Conservation (phyloP, 306 rosid species). For the Sechiopsis laciniata region DNA sequence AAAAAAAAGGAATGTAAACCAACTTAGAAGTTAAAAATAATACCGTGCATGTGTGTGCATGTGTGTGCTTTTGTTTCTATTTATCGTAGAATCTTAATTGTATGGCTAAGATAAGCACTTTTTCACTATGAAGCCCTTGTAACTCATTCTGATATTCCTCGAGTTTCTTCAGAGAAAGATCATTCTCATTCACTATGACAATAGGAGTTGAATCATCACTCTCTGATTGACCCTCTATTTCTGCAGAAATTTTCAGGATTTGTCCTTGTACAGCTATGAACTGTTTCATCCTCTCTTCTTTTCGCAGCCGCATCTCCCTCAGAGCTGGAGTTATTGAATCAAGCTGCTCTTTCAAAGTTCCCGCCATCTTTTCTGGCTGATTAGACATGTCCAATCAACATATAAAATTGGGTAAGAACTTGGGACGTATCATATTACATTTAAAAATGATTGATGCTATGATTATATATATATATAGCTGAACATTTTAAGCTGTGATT, state of each 20-base stretch:
- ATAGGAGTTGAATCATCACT: slow-evolving; percentile 30
- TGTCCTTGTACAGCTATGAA: slow-evolving; percentile 64
- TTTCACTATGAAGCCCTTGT: slow-evolving; percentile 64
- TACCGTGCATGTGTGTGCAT: neutral
- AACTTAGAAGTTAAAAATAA: slow-evolving; percentile 21
- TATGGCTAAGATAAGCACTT: slow-evolving; percentile 42
- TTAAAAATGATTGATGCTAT: slow-evolving; percentile 5
- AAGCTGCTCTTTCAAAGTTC: slow-evolving; percentile 84
- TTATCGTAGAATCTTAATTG: neutral
- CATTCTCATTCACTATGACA: slow-evolving; percentile 62
- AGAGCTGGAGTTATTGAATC: slow-evolving; percentile 88
- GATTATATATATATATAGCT: neutral
- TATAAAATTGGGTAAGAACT: slow-evolving; percentile 10
- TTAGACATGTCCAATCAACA: slow-evolving; percentile 31
- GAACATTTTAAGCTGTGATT: neutral
- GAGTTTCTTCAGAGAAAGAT: slow-evolving; percentile 75
- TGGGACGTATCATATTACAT: neutral
- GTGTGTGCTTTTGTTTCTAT: neutral
- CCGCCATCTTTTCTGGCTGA: slow-evolving; percentile 88
- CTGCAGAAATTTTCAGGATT: slow-evolving; percentile 74
- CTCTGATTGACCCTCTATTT: slow-evolving; percentile 49
- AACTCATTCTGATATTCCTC: slow-evolving; percentile 79
- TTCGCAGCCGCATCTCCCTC: slow-evolving; percentile 70
- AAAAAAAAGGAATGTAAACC: slow-evolving; percentile 14
- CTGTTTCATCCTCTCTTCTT: slow-evolving; percentile 79